phyloP scores from a whole-genome alignment of 441 rosid species.

The Eutrema salsugineum region DNA sequence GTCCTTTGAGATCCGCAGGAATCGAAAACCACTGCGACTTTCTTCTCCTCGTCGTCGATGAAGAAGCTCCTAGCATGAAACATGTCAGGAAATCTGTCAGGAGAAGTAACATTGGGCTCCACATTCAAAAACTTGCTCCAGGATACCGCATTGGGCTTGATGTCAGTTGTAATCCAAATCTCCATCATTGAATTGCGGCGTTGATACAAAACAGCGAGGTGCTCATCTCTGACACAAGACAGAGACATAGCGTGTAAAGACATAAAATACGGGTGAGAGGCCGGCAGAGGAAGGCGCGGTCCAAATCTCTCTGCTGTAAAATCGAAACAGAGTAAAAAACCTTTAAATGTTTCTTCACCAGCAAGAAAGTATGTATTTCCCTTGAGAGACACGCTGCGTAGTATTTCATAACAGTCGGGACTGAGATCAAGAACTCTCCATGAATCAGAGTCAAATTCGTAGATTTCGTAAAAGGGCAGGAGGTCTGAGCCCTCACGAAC shows the following conservation, averaged over 20 bases:
- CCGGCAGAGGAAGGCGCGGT: not conserved
- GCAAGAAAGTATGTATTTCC: not conserved
- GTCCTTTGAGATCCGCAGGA: not conserved
- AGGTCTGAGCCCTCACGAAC: too few species aligned
- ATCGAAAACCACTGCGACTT: not conserved
- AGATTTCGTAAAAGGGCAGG: not conserved
- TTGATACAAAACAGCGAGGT: not conserved
- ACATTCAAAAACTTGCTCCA: not conserved
- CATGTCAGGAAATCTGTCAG: too few species aligned
- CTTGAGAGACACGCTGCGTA: not conserved
- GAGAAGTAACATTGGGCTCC: not conserved
- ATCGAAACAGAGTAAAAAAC: not conserved
- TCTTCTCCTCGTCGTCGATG: not conserved
- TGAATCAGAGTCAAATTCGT: not conserved
- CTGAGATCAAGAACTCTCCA: not conserved
- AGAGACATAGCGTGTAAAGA: not conserved
- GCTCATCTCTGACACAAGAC: not conserved
- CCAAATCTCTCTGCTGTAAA: not conserved
- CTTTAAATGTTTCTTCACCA: not conserved
- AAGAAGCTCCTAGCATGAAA: not conserved
- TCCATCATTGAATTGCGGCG: not conserved
- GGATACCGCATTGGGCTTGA: not conserved
- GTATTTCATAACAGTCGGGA: not conserved
- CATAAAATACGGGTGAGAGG: too few species aligned
- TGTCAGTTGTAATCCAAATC: not conserved